These are phyloP conservation scores for Alternaria solani DNA, from an alignment of 2,329 filamentous ascomycete species.

Conservation along the genomic window DNA sequence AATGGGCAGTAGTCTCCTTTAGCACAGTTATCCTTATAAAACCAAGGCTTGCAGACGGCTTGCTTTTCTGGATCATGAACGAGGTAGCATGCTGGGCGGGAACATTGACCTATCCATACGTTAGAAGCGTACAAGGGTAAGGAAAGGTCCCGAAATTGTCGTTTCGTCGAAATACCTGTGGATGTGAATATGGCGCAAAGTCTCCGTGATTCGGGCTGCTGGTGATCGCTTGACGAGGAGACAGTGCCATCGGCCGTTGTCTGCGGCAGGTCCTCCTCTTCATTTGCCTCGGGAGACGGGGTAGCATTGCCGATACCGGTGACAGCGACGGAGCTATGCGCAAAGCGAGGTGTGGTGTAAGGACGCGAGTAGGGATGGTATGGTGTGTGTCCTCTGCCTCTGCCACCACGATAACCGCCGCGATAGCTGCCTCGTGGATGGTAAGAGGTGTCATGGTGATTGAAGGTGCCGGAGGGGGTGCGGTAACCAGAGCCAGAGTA, in stretches of 20 bases:
- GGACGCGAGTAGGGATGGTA: slow-evolving; percentile 37
- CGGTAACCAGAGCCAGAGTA: slow-evolving; percentile 8
- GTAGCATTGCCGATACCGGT: slow-evolving; percentile 13
- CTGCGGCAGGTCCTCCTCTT: background rate
- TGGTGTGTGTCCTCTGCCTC: slow-evolving; percentile 9
- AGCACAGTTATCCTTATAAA: slow-evolving; percentile 79
- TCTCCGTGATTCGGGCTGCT: slow-evolving; percentile 16
- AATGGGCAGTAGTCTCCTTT: slow-evolving; percentile 85
- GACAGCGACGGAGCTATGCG: slow-evolving; percentile 24
- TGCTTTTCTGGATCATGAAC: slow-evolving; percentile 86
- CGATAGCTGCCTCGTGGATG: background rate
- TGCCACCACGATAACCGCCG: slow-evolving; percentile 15
- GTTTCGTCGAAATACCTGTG: slow-evolving; percentile 41
- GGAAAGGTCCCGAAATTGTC: slow-evolving; percentile 11
- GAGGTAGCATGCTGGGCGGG: slow-evolving; percentile 81
- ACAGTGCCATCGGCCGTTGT: slow-evolving; percentile 4
- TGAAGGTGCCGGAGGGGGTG: background rate
- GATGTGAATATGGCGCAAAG: slow-evolving; percentile 41
- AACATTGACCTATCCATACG: slow-evolving; percentile 72
- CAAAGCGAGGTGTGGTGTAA: slow-evolving; percentile 15
- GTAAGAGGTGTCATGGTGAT: background rate
- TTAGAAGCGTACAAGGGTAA: slow-evolving; percentile 25
- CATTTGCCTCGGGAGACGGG: slow-evolving; percentile 9
- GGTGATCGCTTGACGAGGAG: slow-evolving; percentile 11
- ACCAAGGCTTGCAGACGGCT: slow-evolving; percentile 86